Conservation (phyloP, 73 alveolate genomes). For the Blepharisma stoltei region DNA sequence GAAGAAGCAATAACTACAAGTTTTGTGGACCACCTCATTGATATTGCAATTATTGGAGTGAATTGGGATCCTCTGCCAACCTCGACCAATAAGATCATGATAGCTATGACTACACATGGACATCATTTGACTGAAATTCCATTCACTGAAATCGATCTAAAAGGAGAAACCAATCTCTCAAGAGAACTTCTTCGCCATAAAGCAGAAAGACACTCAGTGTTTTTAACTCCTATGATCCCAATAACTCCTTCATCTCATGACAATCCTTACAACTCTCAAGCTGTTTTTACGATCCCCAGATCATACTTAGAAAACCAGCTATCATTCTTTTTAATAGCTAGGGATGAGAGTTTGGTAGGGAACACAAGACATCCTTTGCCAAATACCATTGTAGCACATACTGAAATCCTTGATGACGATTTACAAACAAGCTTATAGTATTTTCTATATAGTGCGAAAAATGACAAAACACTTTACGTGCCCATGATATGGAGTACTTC, state of each 20-base stretch:
- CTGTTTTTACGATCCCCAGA: constrained; percentile 90
- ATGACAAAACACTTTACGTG: neutral
- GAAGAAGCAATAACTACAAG: constrained; percentile 85
- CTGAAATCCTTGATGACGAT: constrained; percentile 71
- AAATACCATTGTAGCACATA: constrained; percentile 90
- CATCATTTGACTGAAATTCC: constrained; percentile 82
- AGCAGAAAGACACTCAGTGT: constrained; percentile 65
- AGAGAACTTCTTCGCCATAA: constrained; percentile 65
- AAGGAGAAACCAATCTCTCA: constrained; percentile 73
- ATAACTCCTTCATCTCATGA: constrained; percentile 93
- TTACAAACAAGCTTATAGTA: constrained; percentile 28
- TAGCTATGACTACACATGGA: constrained; percentile 86
- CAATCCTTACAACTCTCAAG: constrained; percentile 83
- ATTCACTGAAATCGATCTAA: constrained; percentile 75
- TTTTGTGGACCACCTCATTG: constrained; percentile 82
- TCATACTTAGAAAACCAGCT: constrained; percentile 83
- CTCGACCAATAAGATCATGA: constrained; percentile 77
- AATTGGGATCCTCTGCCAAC: constrained; percentile 92
- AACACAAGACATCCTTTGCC: constrained; percentile 95
- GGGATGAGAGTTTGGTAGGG: constrained; percentile 81
- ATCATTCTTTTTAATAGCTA: constrained; percentile 74
- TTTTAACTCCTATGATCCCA: constrained; percentile 89
- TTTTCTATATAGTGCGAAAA: neutral
- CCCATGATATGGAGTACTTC: constrained; percentile 10
- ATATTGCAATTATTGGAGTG: constrained; percentile 84